These are phyloP conservation scores for Nevesoporus exiguus DNA, from an alignment of 768 basidiomycete species.

Conservation along the genomic window DNA sequence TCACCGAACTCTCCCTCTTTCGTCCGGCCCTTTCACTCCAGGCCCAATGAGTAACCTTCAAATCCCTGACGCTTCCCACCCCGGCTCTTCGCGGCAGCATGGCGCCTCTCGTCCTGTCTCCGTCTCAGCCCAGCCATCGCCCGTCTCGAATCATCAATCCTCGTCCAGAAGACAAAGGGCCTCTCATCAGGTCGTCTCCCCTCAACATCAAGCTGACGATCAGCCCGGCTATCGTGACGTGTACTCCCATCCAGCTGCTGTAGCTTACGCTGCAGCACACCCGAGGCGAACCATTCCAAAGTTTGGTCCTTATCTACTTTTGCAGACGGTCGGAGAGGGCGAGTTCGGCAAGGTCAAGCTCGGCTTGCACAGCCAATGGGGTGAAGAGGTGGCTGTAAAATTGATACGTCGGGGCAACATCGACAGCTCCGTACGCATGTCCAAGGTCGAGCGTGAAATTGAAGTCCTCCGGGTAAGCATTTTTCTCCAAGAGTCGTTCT, in stretches of 20 bases:
- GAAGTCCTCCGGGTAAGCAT: conserved; percentile 84
- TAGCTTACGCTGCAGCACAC: conserved; percentile 79
- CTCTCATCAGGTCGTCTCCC: conserved; percentile 66
- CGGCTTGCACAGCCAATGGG: conserved; percentile 90
- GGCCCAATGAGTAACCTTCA: conserved; percentile 36
- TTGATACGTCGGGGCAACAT: conserved; percentile 91
- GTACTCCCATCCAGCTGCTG: conserved; percentile 79
- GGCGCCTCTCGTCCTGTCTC: conserved; percentile 52
- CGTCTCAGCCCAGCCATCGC: conserved; percentile 51
- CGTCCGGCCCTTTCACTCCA: conserved; percentile 1
- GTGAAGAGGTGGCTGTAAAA: conserved; percentile 98
- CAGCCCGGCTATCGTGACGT: conserved; percentile 62
- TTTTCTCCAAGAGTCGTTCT: conserved; percentile 1
- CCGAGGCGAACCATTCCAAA: conserved; percentile 84
- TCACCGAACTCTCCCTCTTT: background rate
- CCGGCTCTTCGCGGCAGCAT: conserved; percentile 45
- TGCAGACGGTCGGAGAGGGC: conserved; percentile 96
- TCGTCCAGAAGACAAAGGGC: conserved; percentile 61
- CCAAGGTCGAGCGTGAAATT: conserved; percentile 96
- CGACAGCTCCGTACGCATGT: conserved; percentile 80
- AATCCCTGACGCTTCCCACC: conserved; percentile 41
- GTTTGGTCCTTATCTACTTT: conserved; percentile 92
- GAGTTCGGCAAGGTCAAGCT: conserved; percentile 99
- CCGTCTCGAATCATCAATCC: conserved; percentile 39
- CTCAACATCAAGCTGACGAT: conserved; percentile 43